Conservation (phyloP, 805 yeast species). For the Metschnikowia sp. region DNA sequence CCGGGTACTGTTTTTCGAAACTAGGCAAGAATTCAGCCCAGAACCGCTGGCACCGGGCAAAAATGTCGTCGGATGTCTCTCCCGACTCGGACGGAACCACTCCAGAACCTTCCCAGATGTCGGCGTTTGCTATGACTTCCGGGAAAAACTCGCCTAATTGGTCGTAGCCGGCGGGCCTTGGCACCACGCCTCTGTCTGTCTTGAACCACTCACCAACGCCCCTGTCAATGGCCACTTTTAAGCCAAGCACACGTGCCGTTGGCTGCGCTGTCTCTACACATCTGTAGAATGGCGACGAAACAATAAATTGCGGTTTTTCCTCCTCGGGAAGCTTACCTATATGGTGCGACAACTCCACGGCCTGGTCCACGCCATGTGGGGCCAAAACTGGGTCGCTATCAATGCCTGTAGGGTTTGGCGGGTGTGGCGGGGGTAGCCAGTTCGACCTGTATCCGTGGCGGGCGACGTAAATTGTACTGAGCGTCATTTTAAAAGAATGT, state of each 20-base stretch:
- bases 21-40: constrained; percentile 55
- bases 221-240: constrained; percentile 65
- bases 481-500: constrained; percentile 22
- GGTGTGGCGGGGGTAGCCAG: constrained; percentile 73
- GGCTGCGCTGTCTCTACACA: constrained; percentile 83
- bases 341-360: constrained; percentile 69
- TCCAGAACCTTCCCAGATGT: constrained; percentile 44
- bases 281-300: constrained; percentile 84
- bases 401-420: constrained; percentile 82
- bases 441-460: constrained; percentile 91
- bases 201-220: constrained; percentile 94
- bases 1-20: constrained; percentile 56
- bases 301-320: constrained; percentile 66
- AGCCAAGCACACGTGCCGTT: constrained; percentile 52
- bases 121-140: constrained; percentile 27
- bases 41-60: constrained; percentile 54
- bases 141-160: constrained; percentile 51
- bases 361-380: constrained; percentile 83
- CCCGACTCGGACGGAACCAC: constrained; percentile 64
- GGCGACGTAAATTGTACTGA: constrained; percentile 63
- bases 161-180: constrained; percentile 59
- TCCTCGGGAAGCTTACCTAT: constrained; percentile 45
- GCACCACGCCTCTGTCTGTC: constrained; percentile 63
- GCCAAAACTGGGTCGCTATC: constrained; percentile 89
- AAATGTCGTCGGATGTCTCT: constrained; percentile 71